Evolutionary conservation across 768 basidiomycete species (phyloP).

Genomic region (Pleurotus djamor): DNA sequence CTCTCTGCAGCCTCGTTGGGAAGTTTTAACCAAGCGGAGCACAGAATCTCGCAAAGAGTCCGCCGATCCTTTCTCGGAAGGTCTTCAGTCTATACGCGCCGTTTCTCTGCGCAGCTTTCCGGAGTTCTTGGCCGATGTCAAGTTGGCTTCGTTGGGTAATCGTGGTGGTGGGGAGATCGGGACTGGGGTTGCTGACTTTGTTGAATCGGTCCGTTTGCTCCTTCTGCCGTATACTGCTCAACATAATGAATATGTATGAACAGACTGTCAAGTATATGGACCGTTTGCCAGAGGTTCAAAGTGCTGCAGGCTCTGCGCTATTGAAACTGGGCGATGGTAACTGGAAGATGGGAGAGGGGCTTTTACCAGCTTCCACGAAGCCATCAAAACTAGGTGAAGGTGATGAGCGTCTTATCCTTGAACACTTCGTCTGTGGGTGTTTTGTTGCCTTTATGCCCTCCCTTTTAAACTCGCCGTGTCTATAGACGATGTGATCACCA

Average conservation of each 20-base stretch:
- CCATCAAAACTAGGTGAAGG: conserved; percentile 42
- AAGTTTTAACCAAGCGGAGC: conserved; percentile 57
- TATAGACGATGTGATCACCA: conserved; percentile 74
- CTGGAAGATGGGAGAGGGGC: conserved; percentile 90
- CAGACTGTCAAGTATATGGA: conserved; percentile 72
- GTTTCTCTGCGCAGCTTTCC: conserved; percentile 82
- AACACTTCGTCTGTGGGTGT: conserved; percentile 72
- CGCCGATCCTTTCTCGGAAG: conserved; percentile 72
- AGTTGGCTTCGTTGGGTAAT: conserved; percentile 55
- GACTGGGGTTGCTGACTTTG: conserved; percentile 63
- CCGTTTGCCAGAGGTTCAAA: conserved; percentile 65
- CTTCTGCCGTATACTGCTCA: neutral
- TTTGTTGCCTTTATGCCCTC: neutral
- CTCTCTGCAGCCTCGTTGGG: conserved; percentile 61
- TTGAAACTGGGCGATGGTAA: conserved; percentile 81
- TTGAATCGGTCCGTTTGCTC: conserved; percentile 41
- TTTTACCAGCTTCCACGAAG: conserved; percentile 49
- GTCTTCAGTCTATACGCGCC: conserved; percentile 57
- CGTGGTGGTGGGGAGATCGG: conserved; percentile 58
- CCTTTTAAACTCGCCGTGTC: neutral
- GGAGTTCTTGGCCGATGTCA: conserved; percentile 79
- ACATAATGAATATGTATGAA: conserved; percentile 2
- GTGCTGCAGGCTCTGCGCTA: conserved; percentile 64
- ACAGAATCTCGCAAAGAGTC: conserved; percentile 35
- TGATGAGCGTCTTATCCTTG: conserved; percentile 60